Evolutionary conservation across 495 filamentous ascomycete species (phyloP), one percentile per base, ranked within the genome.

Genomic region (Podospora fimiseda): DNA sequence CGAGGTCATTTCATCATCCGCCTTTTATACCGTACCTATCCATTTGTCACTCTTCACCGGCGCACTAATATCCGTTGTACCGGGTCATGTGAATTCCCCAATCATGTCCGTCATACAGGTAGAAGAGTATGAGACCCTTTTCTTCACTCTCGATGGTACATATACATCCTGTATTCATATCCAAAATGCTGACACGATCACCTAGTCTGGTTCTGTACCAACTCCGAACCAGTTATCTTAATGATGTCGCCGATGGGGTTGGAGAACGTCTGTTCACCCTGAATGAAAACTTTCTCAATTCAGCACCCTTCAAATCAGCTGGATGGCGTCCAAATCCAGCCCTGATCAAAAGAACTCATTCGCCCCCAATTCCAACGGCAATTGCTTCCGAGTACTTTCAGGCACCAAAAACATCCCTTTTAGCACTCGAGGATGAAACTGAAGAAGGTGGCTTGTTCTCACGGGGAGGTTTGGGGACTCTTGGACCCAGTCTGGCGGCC

Each of bases 191-290:
- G 42, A 41, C 41, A 8, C 22, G 16, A 27, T 43, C 38, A 24
- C 47, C 37, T 55, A 96, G 92, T 67, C 87, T 97, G 74, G 85
- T 94, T 16, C 81, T 93, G 54, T 97, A 95, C 78, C 89, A 95
- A 62, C 72, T 98, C 36, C 90, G 93, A 43, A 90, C 88, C 11
- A 87, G 88, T 49, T 98, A 96, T 64, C 84, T 98, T 4, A 86
- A 87, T 42, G 80, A 85, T 39, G 88, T 95, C 53, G 89, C 90
- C 69, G 93, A 98, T 70, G 93, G 94, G 44, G 90, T 97, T 37
- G 93, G 94, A 44, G 93, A 98, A 66, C 85, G 93, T 36, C 80
- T 98, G 16, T 95, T 98, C 63, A 93, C 86, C 37, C 82, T 98
- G 54, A 92, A 97, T 67, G 85, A 90, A 59, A 78, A 84, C 55